Base-by-base conservation (phyloP, 108 stramenopile species). In the Cyclotella choctawhatcheeana region DNA sequence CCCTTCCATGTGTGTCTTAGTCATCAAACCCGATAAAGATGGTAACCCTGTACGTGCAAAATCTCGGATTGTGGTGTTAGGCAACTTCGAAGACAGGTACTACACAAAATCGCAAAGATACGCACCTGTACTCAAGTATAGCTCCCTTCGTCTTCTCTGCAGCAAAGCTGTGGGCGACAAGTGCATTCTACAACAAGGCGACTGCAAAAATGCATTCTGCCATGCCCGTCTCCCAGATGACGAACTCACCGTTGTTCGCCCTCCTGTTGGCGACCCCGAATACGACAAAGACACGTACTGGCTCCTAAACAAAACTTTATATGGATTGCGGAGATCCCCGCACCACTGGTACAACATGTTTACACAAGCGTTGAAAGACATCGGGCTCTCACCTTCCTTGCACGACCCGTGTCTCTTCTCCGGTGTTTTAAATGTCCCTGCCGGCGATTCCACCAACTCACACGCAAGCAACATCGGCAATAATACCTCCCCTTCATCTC, bases 321-420 rank as follows among this genome's bases (percentile, higher is more conserved):
- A 72, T 51, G 71, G 71, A 17, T 33, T 72, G 1, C 71, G 48
- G n/a, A 3, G 71, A 3, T 32, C 27, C 45, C 71, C 71, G 2
- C 71, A 58, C 16, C 69, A 71, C 44, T 71, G 71, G 71, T 72
- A 72, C 18, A 52, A 72, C 44, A 72, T 52, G 47, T 45, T 72
- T 21, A 3, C 6, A 5, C 0, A 3, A 0, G 50, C 50, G 20
- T 50, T 72, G 17, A 48, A 50, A 45, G 60, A 52, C 16, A 50
- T 62, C 2, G 50, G 61, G 3, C 59, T 72, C 32, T 1, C 31
- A 27, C 59, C 25, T 20, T 72, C 47, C 32, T 0, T 3, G 30
- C 65, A 75, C 44, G 58, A 68, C 34, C 58, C 43, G 13, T 48
- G 67, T 61, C 33, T 68, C 0, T 68, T 48, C 25, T 31, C 44